Percentiles rank a stretch among this genome's conserved stretches.
phyloP scores from a whole-genome alignment of 768 basidiomycete species.

The Hysterangium stoloniferum region DNA sequence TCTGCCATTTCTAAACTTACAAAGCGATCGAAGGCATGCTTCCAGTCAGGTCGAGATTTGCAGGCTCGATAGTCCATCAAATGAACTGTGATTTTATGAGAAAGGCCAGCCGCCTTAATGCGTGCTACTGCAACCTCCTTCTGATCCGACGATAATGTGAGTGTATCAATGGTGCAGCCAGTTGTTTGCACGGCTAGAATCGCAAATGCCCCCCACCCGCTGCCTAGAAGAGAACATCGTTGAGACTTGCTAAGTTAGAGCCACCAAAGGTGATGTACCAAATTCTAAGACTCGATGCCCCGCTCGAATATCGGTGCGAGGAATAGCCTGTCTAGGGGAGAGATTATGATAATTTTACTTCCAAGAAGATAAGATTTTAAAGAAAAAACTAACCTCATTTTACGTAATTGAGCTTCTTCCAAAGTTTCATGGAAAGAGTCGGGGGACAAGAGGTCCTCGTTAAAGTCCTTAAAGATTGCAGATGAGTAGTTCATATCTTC shows the following conservation, averaged over 20 bases:
- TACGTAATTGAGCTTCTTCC: constrained; percentile 48
- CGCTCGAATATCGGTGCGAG: constrained; percentile 52
- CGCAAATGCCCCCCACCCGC: constrained; percentile 34
- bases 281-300: constrained; percentile 61
- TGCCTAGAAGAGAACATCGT: no score
- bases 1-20: constrained; percentile 63
- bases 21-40: constrained; percentile 56
- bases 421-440: constrained; percentile 21
- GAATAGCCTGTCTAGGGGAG: constrained; percentile 36
- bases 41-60: constrained; percentile 60
- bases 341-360: neutral
- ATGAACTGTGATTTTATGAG: constrained; percentile 71
- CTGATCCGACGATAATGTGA: constrained; percentile 84
- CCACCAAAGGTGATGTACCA: no score
- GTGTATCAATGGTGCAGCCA: constrained; percentile 82
- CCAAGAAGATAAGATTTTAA: neutral
- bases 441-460: constrained; percentile 21
- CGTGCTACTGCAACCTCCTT: constrained; percentile 83
- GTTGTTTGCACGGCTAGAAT: constrained; percentile 31
- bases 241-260: constrained; percentile 27
- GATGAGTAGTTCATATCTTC: constrained; percentile 95
- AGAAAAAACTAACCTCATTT: constrained; percentile 39
- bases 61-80: constrained; percentile 80
- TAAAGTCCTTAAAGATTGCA: constrained; percentile 72
- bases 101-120: constrained; percentile 61